A percentile compares a stretch with the other conserved stretches of the same genome.
phyloP scores from a whole-genome alignment of 1,139 yeast genomes.

The Yamadazyma pseudoaaseri region DNA sequence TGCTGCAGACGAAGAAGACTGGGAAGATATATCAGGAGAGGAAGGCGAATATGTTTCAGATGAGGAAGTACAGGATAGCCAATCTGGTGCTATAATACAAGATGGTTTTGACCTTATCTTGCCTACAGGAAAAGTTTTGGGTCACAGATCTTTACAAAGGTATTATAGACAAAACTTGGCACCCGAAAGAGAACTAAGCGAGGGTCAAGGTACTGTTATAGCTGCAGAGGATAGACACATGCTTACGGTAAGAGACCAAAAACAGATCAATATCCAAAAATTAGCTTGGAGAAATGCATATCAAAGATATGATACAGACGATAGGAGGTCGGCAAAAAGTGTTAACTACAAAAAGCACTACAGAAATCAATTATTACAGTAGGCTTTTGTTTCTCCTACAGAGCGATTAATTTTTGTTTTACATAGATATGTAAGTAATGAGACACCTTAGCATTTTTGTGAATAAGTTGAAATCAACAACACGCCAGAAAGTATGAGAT shows the following conservation, averaged over 20 bases:
- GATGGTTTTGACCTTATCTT: conserved; percentile 76
- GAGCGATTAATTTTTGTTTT: background rate
- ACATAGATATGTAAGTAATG: conserved; percentile 1
- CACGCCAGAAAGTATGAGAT: conserved; percentile 27
- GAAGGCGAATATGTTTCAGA: conserved; percentile 40
- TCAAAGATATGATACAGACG: conserved; percentile 65
- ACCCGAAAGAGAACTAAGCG: conserved; percentile 70
- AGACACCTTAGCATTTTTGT: too few species aligned
- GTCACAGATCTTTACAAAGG: conserved; percentile 85
- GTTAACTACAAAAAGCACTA: conserved; percentile 87
- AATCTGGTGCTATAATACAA: conserved; percentile 37
- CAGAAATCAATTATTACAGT: conserved; percentile 90
- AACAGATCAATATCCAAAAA: conserved; percentile 62
- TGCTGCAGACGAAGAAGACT: conserved; percentile 36
- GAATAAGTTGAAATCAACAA: too few species aligned
- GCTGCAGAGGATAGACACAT: conserved; percentile 89
- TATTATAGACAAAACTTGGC: conserved; percentile 80
- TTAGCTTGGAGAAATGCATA: conserved; percentile 74
- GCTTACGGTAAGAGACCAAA: conserved; percentile 50
- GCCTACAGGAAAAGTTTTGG: conserved; percentile 84
- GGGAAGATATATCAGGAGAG: conserved; percentile 51
- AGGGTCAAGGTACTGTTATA: conserved; percentile 91
- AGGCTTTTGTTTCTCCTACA: conserved; percentile 13
- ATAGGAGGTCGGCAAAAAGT: conserved; percentile 77
- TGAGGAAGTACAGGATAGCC: conserved; percentile 40